Conservation (phyloP, 495 filamentous ascomycete species). For the Penicillium nucicola region DNA sequence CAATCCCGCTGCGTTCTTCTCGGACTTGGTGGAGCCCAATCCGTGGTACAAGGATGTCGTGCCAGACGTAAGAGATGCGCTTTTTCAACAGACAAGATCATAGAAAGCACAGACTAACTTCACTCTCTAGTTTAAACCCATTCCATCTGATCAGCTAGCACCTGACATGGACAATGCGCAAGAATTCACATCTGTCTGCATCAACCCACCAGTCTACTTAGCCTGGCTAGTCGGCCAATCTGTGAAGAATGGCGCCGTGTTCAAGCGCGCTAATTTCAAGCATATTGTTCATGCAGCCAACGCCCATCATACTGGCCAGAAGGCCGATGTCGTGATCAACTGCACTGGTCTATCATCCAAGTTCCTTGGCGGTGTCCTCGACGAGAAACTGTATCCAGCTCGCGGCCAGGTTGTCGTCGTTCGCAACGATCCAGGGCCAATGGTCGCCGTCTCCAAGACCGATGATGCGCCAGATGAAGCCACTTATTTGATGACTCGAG, state of each 20-base stretch:
- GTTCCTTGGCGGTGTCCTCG: slow-evolving; percentile 78
- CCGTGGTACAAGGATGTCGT: slow-evolving; percentile 85
- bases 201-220: slow-evolving; percentile 86
- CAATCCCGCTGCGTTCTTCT: slow-evolving; percentile 51
- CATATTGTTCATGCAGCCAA: slow-evolving; percentile 71
- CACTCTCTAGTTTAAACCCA: slow-evolving; percentile 46
- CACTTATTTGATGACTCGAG: slow-evolving; percentile 90
- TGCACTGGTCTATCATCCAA: slow-evolving; percentile 77
- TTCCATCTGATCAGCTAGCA: slow-evolving; percentile 54
- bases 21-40: slow-evolving; percentile 60
- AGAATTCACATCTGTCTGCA: slow-evolving; percentile 79
- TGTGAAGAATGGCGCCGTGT: slow-evolving; percentile 60
- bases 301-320: slow-evolving; percentile 59
- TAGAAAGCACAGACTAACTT: not conserved
- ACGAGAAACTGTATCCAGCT: slow-evolving; percentile 68
- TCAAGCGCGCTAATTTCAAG: slow-evolving; percentile 57
- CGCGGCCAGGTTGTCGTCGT: slow-evolving; percentile 90
- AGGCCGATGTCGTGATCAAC: slow-evolving; percentile 76
- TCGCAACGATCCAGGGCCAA: slow-evolving; percentile 71
- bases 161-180: slow-evolving; percentile 65
- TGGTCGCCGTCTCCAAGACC: slow-evolving; percentile 67
- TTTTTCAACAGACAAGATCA: slow-evolving; percentile 2
- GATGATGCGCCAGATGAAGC: slow-evolving; percentile 80
- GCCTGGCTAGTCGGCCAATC: slow-evolving; percentile 79
- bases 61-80: slow-evolving; percentile 53